Evolutionary conservation across 495 filamentous ascomycete species (phyloP).

Genomic region (Daldinia concentrica): DNA sequence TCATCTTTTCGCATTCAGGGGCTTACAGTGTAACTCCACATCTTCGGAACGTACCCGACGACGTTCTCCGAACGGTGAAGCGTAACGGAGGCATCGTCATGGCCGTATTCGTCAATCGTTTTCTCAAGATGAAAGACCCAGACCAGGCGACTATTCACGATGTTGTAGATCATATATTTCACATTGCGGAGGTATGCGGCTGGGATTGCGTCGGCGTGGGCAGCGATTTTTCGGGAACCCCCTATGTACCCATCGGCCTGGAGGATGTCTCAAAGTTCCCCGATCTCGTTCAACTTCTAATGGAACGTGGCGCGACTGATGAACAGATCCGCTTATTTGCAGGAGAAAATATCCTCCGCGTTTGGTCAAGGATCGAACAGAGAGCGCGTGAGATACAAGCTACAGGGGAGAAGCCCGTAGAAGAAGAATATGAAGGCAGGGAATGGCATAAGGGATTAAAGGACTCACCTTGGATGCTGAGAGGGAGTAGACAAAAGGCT

Average conservation of each 20-base stretch:
- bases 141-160: conserved; percentile 67
- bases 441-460: conserved; percentile 34
- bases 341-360: conserved; percentile 62
- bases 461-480: conserved; percentile 34
- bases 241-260: conserved; percentile 57
- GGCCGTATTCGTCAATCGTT: conserved; percentile 69
- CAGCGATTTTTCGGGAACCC: conserved; percentile 72
- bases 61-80: conserved; percentile 63
- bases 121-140: conserved; percentile 65
- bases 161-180: conserved; percentile 69
- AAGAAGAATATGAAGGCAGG: conserved; percentile 36
- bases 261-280: conserved; percentile 52
- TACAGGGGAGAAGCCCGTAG: conserved; percentile 31
- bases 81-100: conserved; percentile 66
- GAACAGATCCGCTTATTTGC: conserved; percentile 60
- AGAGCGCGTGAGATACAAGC: conserved; percentile 35
- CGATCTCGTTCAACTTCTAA: conserved; percentile 29
- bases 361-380: conserved; percentile 34
- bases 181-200: conserved; percentile 65
- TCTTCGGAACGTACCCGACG: conserved; percentile 68
- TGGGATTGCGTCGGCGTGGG: conserved; percentile 70
- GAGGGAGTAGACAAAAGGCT: conserved; percentile 31
- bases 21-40: conserved; percentile 63
- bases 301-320: conserved; percentile 63
- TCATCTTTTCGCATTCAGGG: conserved; percentile 68